Evolutionary conservation across 768 basidiomycete genomes (phyloP).

Genomic region (Chiua virens): DNA sequence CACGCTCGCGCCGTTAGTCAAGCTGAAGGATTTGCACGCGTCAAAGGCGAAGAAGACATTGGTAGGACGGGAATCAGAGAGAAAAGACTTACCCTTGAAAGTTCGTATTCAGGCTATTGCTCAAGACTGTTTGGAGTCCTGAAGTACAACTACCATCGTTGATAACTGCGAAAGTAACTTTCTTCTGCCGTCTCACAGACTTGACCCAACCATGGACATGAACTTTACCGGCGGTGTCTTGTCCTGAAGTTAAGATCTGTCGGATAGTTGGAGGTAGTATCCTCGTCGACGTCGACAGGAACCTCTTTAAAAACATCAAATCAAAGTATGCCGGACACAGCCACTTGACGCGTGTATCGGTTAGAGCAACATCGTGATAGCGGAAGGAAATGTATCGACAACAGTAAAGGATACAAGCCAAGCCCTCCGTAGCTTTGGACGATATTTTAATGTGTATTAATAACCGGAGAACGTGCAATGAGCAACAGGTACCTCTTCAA

Average conservation of each 20-base stretch:
- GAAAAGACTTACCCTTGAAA: slow-evolving; percentile 18
- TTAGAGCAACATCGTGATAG: neutral
- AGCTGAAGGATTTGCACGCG: slow-evolving; percentile 26
- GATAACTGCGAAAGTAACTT: slow-evolving; percentile 79
- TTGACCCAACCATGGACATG: slow-evolving; percentile 82
- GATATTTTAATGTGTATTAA: slow-evolving; percentile 27
- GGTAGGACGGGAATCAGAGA: neutral
- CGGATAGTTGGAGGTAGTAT: slow-evolving; percentile 34
- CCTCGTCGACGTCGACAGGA: slow-evolving; percentile 28
- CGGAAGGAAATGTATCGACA: slow-evolving; percentile 2
- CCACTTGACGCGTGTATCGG: slow-evolving; percentile 13
- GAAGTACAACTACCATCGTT: slow-evolving; percentile 74
- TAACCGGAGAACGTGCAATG: slow-evolving; percentile 10
- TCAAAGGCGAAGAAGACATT: neutral
- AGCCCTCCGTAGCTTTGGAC: slow-evolving; percentile 13
- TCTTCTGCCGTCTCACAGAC: slow-evolving; percentile 84
- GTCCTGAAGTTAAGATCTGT: slow-evolving; percentile 35
- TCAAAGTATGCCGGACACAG: slow-evolving; percentile 20
- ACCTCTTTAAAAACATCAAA: slow-evolving; percentile 30
- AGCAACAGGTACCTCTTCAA: slow-evolving; percentile 1
- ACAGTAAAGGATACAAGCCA: slow-evolving; percentile 21
- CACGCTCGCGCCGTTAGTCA: slow-evolving; percentile 60
- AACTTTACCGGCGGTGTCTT: slow-evolving; percentile 17
- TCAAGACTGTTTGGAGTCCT: slow-evolving; percentile 80
- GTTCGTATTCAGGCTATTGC: slow-evolving; percentile 21